A percentile compares a stretch with the other conserved stretches of the same genome.
Evolutionary conservation across 495 filamentous ascomycete species (phyloP).

Genomic region (Xylaria telfairii): DNA sequence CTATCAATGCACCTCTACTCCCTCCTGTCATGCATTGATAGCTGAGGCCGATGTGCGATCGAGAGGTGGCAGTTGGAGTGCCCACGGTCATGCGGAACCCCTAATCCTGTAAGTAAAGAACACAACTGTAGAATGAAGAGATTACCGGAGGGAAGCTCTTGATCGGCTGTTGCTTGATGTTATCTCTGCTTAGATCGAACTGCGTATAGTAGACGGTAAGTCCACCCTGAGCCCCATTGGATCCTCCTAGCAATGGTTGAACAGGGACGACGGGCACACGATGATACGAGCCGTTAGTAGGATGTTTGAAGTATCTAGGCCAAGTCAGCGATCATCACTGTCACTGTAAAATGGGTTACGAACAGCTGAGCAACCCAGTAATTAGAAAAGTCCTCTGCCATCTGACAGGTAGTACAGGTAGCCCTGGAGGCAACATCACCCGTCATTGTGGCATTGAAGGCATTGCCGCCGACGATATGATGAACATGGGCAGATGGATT

Average conservation of each 20-base stretch:
- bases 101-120: constrained; percentile 29
- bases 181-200: constrained; percentile 53
- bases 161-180: constrained; percentile 45
- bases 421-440: constrained; percentile 51
- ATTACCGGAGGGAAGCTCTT: constrained; percentile 57
- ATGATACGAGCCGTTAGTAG: constrained; percentile 57
- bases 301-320: constrained; percentile 45
- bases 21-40: constrained; percentile 56
- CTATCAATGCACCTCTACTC: constrained; percentile 50
- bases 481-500: constrained; percentile 55
- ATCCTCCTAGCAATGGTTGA: constrained; percentile 40
- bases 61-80: constrained; percentile 44
- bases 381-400: constrained; percentile 58
- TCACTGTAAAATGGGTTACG: constrained; percentile 16
- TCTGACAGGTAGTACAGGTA: constrained; percentile 55
- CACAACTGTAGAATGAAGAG: background rate
- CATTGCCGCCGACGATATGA: constrained; percentile 59
- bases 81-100: constrained; percentile 64
- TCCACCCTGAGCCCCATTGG: constrained; percentile 54
- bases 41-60: constrained; percentile 47
- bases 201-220: constrained; percentile 63
- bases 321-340: background rate
- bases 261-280: constrained; percentile 51
- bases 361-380: constrained; percentile 42
- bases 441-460: constrained; percentile 55